These are phyloP conservation scores for Chrysoporthe austroafricana DNA, from an alignment of 2,329 filamentous ascomycete genomes.

Conservation along the genomic window DNA sequence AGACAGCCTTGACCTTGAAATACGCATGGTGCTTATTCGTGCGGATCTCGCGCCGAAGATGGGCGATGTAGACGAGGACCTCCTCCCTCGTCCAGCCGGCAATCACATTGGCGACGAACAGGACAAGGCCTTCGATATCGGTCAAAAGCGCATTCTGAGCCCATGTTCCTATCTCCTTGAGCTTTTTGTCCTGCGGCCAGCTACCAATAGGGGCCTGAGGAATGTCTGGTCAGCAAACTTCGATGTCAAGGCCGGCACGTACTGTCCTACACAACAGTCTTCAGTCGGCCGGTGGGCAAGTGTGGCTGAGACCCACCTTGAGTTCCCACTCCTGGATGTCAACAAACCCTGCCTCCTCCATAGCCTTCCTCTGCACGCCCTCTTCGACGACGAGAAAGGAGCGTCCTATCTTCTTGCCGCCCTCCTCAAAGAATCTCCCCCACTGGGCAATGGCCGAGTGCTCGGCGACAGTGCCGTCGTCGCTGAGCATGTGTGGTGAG, in stretches of 20 bases:
- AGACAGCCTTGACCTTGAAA: constrained; percentile 38
- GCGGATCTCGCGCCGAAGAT: constrained; percentile 40
- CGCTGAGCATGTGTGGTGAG: constrained; percentile 30
- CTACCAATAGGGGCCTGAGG: constrained; percentile 33
- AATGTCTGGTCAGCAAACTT: constrained; percentile 5
- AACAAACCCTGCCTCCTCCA: constrained; percentile 60
- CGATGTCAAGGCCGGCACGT: no score
- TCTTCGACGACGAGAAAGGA: constrained; percentile 56
- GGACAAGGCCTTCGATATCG: constrained; percentile 30
- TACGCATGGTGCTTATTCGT: constrained; percentile 36
- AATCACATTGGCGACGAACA: constrained; percentile 42
- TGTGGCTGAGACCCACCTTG: constrained; percentile 45
- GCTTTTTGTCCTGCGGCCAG: constrained; percentile 37
- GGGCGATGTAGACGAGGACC: constrained; percentile 40
- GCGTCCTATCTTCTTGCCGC: constrained; percentile 47
- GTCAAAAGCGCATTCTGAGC: constrained; percentile 22
- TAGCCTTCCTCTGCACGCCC: constrained; percentile 53
- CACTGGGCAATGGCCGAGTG: constrained; percentile 32
- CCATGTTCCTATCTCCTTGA: constrained; percentile 35
- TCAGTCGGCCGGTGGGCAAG: not conserved
- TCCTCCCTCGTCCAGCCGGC: constrained; percentile 41
- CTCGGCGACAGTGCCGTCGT: constrained; percentile 33
- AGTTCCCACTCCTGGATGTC: constrained; percentile 57
- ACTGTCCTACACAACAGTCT: not conserved
- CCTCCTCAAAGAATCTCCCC: constrained; percentile 40